Base-by-base conservation (phyloP, 306 rosid genomes). In the Vigna trinervia region DNA sequence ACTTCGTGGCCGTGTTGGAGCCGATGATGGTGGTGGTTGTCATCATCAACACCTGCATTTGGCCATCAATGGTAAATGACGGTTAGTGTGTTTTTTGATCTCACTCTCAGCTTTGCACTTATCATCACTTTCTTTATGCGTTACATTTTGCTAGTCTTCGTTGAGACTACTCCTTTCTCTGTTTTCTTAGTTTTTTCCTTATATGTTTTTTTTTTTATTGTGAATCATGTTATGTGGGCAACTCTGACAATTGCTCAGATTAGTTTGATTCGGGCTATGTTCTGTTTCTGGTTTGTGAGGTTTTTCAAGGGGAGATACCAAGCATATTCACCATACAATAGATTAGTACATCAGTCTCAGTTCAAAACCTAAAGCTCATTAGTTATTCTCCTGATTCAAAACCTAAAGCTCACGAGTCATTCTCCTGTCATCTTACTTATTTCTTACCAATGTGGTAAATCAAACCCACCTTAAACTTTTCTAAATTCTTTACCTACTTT, bases 11-110 rank as follows among this genome's bases (percentile, higher is more conserved):
- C 12, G 28, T 74, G 89, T 80, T 66, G 88, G 81, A 70, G 69
- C 86, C 86, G 87, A 74, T 77, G 61, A 73, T 71, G 89, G 77
- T 81, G 81, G 71, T 84, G 84, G 34, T 91, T 75, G 74, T 91
- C 67, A 77, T 89, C 75, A 79, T 88, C 86, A 76, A 71, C 80
- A 75, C 85, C 89, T 91, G 89, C 92, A 86, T 90, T 59, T 89
- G 74, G 72, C 77, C 69, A 75, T 87, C 78, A 73, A 87, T 81
- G 97, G 89, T 32, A 90, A 73, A 52, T 69, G 98, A 96, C 73
- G 96, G 98, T 93, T 32, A 80, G 90, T 87, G 28, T 76, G 3
- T 78, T 77, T 20, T 73, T 78, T 69, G 70, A 73, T 78, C 68
- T 77, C 70, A 30, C 75, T 62, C 56, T 52, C 56, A 23, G 53